Conservation (phyloP, 768 basidiomycete genomes). For the Suillus luteus region DNA sequence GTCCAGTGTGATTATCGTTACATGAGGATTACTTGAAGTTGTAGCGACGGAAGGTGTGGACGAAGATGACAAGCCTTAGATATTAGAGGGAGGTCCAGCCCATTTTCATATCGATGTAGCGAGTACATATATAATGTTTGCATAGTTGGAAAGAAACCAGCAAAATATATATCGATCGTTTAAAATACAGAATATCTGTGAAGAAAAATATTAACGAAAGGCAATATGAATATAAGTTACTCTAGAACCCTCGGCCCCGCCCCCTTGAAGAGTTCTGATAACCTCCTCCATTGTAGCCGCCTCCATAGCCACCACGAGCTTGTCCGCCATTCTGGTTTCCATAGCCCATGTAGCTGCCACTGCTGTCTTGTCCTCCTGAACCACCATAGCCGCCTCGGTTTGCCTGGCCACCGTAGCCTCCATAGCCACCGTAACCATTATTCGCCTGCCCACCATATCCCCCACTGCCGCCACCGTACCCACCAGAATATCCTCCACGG, state of each 20-base stretch:
- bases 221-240: constrained; percentile 34
- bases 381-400: constrained; percentile 37
- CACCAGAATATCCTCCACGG: constrained; percentile 30
- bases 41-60: too few relatives aligned
- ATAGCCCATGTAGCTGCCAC: constrained; percentile 45
- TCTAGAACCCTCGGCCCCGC: constrained; percentile 53
- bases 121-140: constrained; percentile 18
- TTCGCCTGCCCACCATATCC: constrained; percentile 19
- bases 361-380: constrained; percentile 31
- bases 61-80: too few relatives aligned
- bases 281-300: constrained; percentile 27
- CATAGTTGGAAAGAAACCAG: constrained; percentile 14
- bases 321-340: constrained; percentile 21
- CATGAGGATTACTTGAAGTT: background rate
- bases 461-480: constrained; percentile 11
- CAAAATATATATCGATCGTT: constrained; percentile 14
- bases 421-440: constrained; percentile 22
- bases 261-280: constrained; percentile 39
- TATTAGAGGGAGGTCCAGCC: background rate
- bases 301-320: constrained; percentile 26
- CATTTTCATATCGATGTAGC: constrained; percentile 12
- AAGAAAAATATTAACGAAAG: constrained; percentile 11
- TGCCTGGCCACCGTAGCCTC: constrained; percentile 18
- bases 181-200: constrained; percentile 9
- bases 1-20: background rate